phyloP scores from a whole-genome alignment of 2,329 filamentous ascomycete species.

The Leptographium lundbergii region DNA sequence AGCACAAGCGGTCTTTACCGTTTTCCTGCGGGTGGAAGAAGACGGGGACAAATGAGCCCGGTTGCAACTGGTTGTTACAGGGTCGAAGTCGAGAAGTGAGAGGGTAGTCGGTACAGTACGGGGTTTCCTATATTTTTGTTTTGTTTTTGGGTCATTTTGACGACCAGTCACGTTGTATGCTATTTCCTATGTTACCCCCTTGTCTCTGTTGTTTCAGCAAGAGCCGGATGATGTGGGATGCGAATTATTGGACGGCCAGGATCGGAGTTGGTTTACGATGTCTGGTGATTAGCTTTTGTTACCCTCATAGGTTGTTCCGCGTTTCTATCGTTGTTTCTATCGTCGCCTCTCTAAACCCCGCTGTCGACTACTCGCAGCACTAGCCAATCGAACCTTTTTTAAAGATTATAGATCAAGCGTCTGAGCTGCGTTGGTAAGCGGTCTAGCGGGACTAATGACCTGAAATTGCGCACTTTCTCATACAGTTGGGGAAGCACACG shows the following conservation, averaged over 20 bases:
- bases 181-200: neutral
- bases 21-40: neutral
- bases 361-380: neutral
- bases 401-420: neutral
- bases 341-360: neutral
- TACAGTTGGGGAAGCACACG: neutral
- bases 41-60: neutral
- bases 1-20: neutral
- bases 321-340: neutral
- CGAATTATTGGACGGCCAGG: conserved; percentile 2
- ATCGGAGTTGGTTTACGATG: conserved; percentile 3
- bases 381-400: neutral
- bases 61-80: neutral
- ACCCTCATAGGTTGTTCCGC: neutral
- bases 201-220: neutral
- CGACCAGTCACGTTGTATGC: neutral
- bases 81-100: neutral
- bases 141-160: neutral
- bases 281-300: neutral
- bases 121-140: neutral
- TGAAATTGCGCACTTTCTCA: too few species aligned
- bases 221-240: neutral
- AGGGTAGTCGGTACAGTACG: neutral
- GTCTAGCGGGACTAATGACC: too few species aligned
- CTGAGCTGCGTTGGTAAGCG: neutral